Conservation (phyloP, 371 early-diverging fungal species). For the Parasitella parasitica region DNA sequence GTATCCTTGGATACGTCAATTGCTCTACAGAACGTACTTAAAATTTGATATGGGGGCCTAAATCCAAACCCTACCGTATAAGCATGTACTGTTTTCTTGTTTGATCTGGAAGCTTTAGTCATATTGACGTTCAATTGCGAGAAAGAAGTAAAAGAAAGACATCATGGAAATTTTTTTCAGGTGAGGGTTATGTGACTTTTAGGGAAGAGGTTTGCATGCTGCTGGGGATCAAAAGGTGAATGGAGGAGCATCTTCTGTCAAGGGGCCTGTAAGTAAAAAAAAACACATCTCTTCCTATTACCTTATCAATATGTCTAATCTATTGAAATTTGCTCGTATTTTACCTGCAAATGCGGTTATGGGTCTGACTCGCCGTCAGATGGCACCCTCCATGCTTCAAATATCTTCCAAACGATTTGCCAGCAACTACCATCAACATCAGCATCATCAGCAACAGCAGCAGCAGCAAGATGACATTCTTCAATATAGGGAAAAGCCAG, state of each 20-base stretch:
- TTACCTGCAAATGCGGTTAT: slow-evolving; percentile 1
- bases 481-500: slow-evolving; percentile 57
- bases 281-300: slow-evolving; percentile 7
- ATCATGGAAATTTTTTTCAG: not conserved
- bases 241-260: slow-evolving; percentile 7
- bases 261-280: slow-evolving; percentile 22
- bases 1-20: too few species aligned
- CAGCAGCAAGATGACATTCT: slow-evolving; percentile 28
- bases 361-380: not conserved
- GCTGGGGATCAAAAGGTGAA: not conserved
- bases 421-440: slow-evolving; percentile 1
- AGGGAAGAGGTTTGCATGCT: not conserved
- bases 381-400: not conserved
- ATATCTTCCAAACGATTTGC: not conserved
- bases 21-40: slow-evolving; percentile 51
- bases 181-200: not conserved
- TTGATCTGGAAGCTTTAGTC: slow-evolving; percentile 26
- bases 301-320: slow-evolving; percentile 3
- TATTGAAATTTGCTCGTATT: slow-evolving; percentile 15
- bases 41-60: slow-evolving; percentile 85
- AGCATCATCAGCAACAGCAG: not conserved
- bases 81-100: slow-evolving; percentile 75
- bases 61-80: slow-evolving; percentile 82
- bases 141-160: not conserved
- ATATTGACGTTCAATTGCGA: not conserved